phyloP scores from a whole-genome alignment of 1,284 basidiomycete genomes.

The Paramarasmius palmivorus region DNA sequence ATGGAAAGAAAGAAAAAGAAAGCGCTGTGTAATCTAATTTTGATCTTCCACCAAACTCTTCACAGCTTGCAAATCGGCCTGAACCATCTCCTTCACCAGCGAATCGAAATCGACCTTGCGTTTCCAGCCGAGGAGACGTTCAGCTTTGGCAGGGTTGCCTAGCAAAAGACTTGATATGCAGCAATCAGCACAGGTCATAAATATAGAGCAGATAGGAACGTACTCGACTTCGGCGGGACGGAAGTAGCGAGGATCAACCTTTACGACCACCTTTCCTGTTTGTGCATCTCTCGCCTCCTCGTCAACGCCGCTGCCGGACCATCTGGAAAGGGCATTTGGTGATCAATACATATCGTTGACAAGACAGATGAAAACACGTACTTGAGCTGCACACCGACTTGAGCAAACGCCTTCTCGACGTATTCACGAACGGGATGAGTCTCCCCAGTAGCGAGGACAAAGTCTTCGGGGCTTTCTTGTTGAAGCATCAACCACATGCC shows the following conservation, averaged over 20 bases:
- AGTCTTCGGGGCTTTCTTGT: conserved; percentile 79
- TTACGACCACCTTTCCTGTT: conserved; percentile 71
- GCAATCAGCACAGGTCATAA: background rate
- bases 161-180: conserved; percentile 59
- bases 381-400: conserved; percentile 67
- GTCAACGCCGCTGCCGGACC: conserved; percentile 73
- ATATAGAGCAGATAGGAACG: conserved; percentile 27
- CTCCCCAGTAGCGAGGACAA: conserved; percentile 90
- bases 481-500: conserved; percentile 97
- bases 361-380: conserved; percentile 31
- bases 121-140: conserved; percentile 83
- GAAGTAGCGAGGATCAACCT: conserved; percentile 82
- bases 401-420: conserved; percentile 80
- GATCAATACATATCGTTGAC: background rate
- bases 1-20: too few relatives aligned
- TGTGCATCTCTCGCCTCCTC: conserved; percentile 74
- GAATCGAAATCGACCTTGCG: conserved; percentile 77
- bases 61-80: conserved; percentile 71
- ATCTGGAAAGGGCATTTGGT: conserved; percentile 40
- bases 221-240: conserved; percentile 92
- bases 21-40: conserved; percentile 44
- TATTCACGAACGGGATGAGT: conserved; percentile 90
- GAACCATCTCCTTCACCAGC: conserved; percentile 89
- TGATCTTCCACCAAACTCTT: conserved; percentile 77
- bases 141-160: conserved; percentile 85